These are phyloP conservation scores for Ceratocystis eucalypticola DNA, from an alignment of 2,329 filamentous ascomycete genomes.

Conservation along the genomic window DNA sequence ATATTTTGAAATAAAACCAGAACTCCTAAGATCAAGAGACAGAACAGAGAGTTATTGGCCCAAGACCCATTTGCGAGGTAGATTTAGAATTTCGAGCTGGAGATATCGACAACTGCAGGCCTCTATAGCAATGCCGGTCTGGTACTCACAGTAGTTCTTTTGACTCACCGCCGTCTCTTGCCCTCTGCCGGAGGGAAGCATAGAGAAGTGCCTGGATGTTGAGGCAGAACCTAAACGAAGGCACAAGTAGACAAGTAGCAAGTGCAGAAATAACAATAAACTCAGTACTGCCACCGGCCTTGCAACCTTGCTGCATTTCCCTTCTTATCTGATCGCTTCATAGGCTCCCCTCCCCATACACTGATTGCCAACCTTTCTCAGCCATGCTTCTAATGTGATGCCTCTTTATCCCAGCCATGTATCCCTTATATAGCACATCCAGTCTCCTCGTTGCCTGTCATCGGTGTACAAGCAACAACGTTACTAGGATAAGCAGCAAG, in stretches of 20 bases:
- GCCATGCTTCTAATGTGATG: background rate
- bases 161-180: too few relatives aligned
- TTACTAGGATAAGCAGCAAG: background rate
- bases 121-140: too few relatives aligned
- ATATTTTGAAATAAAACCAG: background rate
- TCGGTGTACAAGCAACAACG: background rate
- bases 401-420: background rate
- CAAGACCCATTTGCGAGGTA: too few relatives aligned
- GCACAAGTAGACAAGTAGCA: background rate
- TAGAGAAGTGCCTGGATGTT: background rate
- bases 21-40: background rate
- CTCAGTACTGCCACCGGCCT: background rate
- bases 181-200: background rate
- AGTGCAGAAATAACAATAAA: background rate
- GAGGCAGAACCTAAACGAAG: background rate
- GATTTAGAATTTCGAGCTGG: too few relatives aligned
- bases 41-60: background rate
- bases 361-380: background rate
- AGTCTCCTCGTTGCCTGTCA: background rate
- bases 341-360: background rate
- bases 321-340: background rate
- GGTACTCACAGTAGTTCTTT: too few relatives aligned
- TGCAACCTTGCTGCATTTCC: background rate
- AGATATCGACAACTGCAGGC: too few relatives aligned
- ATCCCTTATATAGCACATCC: background rate